Percentiles rank a stretch among this genome's conserved stretches.
Conservation (phyloP, 2,329 filamentous ascomycete species). For the Trichoderma semiorbis region DNA sequence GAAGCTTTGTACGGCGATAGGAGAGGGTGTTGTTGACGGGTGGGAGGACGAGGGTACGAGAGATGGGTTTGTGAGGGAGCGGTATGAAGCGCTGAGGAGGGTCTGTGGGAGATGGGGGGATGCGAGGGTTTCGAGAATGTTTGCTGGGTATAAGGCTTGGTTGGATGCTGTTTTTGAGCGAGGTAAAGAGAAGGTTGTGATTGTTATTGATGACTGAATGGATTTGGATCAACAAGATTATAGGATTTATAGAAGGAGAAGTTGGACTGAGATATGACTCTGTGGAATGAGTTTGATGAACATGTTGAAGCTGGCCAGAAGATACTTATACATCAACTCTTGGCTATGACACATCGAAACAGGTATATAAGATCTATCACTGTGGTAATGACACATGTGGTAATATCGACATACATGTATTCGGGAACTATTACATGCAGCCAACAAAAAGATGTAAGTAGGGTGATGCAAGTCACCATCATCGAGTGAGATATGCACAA, state of each 20-base stretch:
- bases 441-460: background rate
- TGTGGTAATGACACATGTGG: no score
- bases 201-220: background rate
- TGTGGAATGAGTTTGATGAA: background rate
- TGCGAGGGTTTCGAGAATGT: slow-evolving; percentile 2
- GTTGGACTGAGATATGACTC: background rate
- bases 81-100: slow-evolving; percentile 12
- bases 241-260: background rate
- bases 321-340: background rate
- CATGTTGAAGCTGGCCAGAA: background rate
- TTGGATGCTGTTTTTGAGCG: slow-evolving; percentile 6
- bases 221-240: no score
- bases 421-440: no score
- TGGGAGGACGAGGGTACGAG: background rate
- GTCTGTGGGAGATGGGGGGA: background rate
- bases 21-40: background rate
- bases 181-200: background rate
- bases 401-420: no score
- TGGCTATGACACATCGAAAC: background rate
- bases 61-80: slow-evolving; percentile 5
- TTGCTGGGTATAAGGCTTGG: slow-evolving; percentile 16
- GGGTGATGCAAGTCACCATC: background rate
- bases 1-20: slow-evolving; percentile 42
- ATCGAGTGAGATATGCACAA: background rate
- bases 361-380: background rate